phyloP scores from a whole-genome alignment of 805 yeast genomes.

The Kurtzmaniella cleridarum region DNA sequence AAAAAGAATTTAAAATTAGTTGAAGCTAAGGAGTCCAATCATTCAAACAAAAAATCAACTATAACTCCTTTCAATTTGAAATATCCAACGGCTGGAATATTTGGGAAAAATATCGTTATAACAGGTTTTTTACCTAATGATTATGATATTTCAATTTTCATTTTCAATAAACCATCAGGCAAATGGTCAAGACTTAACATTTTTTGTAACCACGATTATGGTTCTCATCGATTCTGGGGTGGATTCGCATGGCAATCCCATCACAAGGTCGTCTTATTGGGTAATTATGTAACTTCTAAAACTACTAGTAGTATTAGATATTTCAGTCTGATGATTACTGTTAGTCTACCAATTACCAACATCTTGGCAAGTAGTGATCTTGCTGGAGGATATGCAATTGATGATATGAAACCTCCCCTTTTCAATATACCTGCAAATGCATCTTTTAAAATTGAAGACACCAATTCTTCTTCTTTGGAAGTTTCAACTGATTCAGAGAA shows the following conservation, averaged over 20 bases:
- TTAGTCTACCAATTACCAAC: slow-evolving; percentile 53
- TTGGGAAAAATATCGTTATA: slow-evolving; percentile 61
- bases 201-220: slow-evolving; percentile 45
- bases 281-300: slow-evolving; percentile 41
- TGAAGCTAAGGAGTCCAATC: no score
- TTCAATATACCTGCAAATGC: slow-evolving; percentile 7
- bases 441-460: slow-evolving; percentile 6
- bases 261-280: slow-evolving; percentile 62
- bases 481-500: slow-evolving; percentile 8
- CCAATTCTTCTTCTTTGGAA: slow-evolving; percentile 2
- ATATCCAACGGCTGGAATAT: slow-evolving; percentile 56
- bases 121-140: slow-evolving; percentile 53
- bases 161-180: slow-evolving; percentile 48
- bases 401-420: neutral
- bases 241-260: slow-evolving; percentile 75
- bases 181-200: slow-evolving; percentile 63
- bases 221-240: slow-evolving; percentile 59
- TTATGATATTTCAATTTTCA: slow-evolving; percentile 41
- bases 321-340: slow-evolving; percentile 44
- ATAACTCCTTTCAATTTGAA: slow-evolving; percentile 44
- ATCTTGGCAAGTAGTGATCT: slow-evolving; percentile 39
- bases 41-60: slow-evolving; percentile 23
- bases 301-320: slow-evolving; percentile 44
- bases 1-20: neutral
- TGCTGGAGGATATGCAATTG: slow-evolving; percentile 17